Evolutionary conservation across 148 eudicot species (phyloP).

Genomic region (Linanthus parryae): DNA sequence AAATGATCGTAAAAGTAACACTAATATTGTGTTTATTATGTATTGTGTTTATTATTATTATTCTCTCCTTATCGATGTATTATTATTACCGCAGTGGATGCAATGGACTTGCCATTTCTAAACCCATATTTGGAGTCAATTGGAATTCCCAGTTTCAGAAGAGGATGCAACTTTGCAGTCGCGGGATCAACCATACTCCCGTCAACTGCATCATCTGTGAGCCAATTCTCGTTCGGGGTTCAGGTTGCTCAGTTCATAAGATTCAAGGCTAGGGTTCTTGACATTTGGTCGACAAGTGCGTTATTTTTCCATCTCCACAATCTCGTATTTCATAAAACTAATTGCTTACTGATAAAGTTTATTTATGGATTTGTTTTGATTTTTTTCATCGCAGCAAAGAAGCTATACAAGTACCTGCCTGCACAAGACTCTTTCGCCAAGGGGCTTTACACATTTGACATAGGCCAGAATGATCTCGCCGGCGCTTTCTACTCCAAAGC

Average conservation of each 20-base stretch:
- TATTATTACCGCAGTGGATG: constrained; percentile 67
- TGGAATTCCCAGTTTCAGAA: constrained; percentile 56
- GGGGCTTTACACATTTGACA: constrained; percentile 88
- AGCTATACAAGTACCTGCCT: constrained; percentile 62
- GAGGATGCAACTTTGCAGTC: constrained; percentile 82
- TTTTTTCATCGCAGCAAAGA: constrained; percentile 58
- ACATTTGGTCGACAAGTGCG: constrained; percentile 50
- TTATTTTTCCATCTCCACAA: neutral
- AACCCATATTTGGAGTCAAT: constrained; percentile 79
- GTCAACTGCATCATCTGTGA: constrained; percentile 55
- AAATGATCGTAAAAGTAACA: no score
- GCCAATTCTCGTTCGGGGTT: constrained; percentile 91
- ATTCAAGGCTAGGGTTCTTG: constrained; percentile 65
- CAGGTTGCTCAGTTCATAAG: constrained; percentile 81
- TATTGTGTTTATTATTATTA: no score
- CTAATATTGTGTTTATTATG: no score
- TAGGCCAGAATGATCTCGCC: constrained; percentile 93
- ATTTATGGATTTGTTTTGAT: no score
- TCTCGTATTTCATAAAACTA: neutral
- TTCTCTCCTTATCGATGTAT: neutral
- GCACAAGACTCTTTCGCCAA: constrained; percentile 52
- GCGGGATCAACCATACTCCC: constrained; percentile 86
- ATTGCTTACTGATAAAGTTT: constrained; percentile 1
- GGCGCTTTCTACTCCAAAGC: constrained; percentile 82
- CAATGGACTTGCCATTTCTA: constrained; percentile 77